phyloP scores from a whole-genome alignment of 257 asterid genomes.

The Solanum dulcamara region DNA sequence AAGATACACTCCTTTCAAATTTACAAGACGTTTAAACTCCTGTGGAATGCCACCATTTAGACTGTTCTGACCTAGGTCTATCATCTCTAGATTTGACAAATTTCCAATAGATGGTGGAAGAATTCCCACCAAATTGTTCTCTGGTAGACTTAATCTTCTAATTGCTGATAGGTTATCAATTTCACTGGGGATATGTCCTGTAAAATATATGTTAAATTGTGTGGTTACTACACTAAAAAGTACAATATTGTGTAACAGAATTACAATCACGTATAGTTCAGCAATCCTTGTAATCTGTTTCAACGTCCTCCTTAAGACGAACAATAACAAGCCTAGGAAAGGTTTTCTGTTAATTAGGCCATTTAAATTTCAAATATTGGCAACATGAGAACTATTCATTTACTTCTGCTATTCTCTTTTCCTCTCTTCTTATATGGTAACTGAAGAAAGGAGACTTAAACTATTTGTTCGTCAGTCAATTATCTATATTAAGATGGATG shows the following conservation, averaged over 20 bases:
- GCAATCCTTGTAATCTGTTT: not conserved
- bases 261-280: not conserved
- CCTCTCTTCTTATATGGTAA: not conserved
- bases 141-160: not conserved
- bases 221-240: not conserved
- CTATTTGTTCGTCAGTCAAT: not conserved
- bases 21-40: conserved; percentile 2
- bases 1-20: not conserved
- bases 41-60: conserved; percentile 2
- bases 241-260: not conserved
- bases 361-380: not conserved
- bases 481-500: not conserved
- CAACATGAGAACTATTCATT: not conserved
- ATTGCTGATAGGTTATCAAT: not conserved
- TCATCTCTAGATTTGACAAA: not conserved
- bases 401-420: not conserved
- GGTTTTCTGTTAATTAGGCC: not conserved
- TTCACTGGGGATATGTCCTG: not conserved
- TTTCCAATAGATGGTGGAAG: not conserved
- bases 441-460: not conserved
- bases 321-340: not conserved
- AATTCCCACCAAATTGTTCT: not conserved
- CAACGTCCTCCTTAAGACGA: not conserved
- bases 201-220: not conserved
- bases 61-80: not conserved